These are phyloP conservation scores for Pulveroboletus sp. DNA, from an alignment of 768 basidiomycete species.

Conservation along the genomic window DNA sequence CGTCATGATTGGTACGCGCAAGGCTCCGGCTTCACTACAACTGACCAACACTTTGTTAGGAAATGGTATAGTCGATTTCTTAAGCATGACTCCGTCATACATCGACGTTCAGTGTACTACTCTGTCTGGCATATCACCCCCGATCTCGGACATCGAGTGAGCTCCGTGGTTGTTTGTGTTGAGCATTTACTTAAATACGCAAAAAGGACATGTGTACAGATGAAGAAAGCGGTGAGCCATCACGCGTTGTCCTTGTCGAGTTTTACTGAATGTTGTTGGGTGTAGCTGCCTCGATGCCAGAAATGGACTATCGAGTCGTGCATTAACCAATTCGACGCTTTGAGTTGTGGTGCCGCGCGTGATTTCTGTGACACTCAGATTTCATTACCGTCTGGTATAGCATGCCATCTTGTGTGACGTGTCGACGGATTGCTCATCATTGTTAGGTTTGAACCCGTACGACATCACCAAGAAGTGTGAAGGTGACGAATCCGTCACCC, in stretches of 20 bases:
- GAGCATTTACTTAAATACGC: neutral
- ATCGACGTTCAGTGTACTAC: conserved; percentile 57
- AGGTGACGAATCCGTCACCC: conserved; percentile 43
- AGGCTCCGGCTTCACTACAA: neutral
- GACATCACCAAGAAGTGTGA: conserved; percentile 62
- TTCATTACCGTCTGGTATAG: conserved; percentile 11
- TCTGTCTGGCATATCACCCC: conserved; percentile 42
- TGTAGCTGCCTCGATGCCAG: conserved; percentile 71
- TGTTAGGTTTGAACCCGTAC: conserved; percentile 52
- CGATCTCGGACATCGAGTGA: conserved; percentile 39
- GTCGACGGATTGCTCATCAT: neutral
- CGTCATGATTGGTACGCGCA: conserved; percentile 43
- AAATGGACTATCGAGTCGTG: conserved; percentile 56
- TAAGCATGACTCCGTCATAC: conserved; percentile 38
- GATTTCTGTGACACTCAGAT: conserved; percentile 53
- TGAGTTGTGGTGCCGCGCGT: conserved; percentile 66
- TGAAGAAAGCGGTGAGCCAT: conserved; percentile 38
- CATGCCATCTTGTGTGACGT: neutral
- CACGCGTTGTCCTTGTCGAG: neutral
- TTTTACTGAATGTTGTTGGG: neutral
- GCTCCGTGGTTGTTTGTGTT: neutral
- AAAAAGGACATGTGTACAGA: conserved; percentile 36
- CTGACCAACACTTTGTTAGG: conserved; percentile 25
- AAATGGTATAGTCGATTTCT: conserved; percentile 45
- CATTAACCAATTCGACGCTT: conserved; percentile 62